Base-by-base conservation (phyloP, 2,329 filamentous ascomycete genomes). In the Chalara sp. region DNA sequence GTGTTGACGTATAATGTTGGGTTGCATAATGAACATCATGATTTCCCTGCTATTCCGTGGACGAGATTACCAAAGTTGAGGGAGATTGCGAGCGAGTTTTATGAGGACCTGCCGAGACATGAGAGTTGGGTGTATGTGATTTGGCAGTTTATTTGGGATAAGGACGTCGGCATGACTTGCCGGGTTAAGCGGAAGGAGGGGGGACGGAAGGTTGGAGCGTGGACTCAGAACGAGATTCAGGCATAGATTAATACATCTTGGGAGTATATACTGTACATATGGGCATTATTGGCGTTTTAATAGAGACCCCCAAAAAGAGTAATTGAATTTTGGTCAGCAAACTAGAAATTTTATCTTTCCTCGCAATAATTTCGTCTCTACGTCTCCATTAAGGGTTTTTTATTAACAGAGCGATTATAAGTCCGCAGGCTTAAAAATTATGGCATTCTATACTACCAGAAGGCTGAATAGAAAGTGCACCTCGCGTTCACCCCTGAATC, bases 21-120 rank as follows among this genome's bases (percentile, higher is more conserved):
- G 48, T 74, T 96, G 64, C 93, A 99, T 75, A 99, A 99, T 67
- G 93, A 99, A 75, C 93, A 99, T 71, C 93, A 99, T 69, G 93
- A 99, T 70, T 99, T 99, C 72, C 93, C 93, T 8, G 93, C 93
- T 45, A 81, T 99, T 44, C 92, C 93, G 0, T 99, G 93, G 93
- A 96, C 90, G 7, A 78, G 86, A 32, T 78, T 99, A 39, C 87
- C 84, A 49, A 77, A 76, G 64, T 75, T 99, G 49, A 83, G 91
- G 64, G 72, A 81, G 56, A 87, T 95, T 51, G 93, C 93, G 1
- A 79, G 79, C 57, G 93, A 97, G 70, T 99, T 96, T 67, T 99
- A 99, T 71, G 82, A 86, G 57, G 86, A 87, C 53, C 73, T 99
- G 59, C 93, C 93, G 7, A 80, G 79, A 56, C 92, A 97, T 65